Evolutionary conservation across 139 green algal genomes (phyloP).

Genomic region (Tetradesmus lagerheimii): DNA sequence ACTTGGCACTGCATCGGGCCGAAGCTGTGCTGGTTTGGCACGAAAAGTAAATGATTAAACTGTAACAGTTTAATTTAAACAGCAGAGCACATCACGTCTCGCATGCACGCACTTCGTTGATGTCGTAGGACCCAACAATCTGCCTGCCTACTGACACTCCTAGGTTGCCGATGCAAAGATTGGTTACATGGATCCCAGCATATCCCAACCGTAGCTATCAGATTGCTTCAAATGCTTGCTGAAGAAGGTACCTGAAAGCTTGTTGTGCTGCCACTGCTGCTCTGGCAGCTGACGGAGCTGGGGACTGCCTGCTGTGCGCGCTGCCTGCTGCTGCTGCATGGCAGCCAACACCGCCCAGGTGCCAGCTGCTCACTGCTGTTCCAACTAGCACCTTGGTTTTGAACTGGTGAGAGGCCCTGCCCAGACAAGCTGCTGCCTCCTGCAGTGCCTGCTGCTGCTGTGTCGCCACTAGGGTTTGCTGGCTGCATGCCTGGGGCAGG

Average conservation of each 20-base stretch:
- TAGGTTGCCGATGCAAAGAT: neutral
- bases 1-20: neutral
- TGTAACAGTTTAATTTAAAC: no score
- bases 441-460: neutral
- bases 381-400: neutral
- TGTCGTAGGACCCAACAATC: neutral
- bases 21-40: neutral
- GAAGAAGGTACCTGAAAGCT: neutral
- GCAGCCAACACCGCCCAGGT: neutral
- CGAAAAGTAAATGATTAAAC: no score
- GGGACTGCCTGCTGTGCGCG: neutral
- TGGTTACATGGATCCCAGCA: neutral
- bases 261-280: constrained; percentile 30
- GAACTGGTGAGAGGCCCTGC: neutral
- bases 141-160: neutral
- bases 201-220: neutral
- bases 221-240: constrained; percentile 14
- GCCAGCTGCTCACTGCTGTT: neutral
- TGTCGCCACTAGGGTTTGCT: neutral
- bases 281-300: neutral
- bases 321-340: neutral
- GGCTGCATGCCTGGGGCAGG: neutral
- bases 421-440: neutral
- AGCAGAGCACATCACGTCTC: no score
- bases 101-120: neutral